Percentiles rank a stretch among this genome's conserved stretches.
These are phyloP conservation scores for Brassica carinata DNA, from an alignment of 345 rosid species.

Conservation along the genomic window DNA sequence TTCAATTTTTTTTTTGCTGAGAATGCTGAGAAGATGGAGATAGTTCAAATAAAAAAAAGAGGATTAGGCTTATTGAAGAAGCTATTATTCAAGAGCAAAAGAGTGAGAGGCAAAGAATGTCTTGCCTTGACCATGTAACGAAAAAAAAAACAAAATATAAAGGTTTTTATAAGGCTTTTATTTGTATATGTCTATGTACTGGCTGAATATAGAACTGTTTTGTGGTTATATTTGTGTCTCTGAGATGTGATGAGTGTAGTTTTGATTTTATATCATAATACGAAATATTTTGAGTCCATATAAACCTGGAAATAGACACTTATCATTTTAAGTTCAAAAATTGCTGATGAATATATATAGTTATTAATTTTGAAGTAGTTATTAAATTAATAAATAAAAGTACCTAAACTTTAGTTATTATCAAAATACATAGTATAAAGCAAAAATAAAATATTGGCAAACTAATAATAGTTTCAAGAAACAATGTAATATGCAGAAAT, in stretches of 20 bases:
- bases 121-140: conserved; percentile 41
- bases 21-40: conserved; percentile 26
- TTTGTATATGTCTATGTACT: conserved; percentile 2
- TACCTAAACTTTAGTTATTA: no score
- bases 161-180: conserved; percentile 5
- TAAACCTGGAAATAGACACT: neutral
- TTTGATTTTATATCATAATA: conserved; percentile 12
- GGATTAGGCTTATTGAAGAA: conserved; percentile 63
- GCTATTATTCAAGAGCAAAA: conserved; percentile 69
- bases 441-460: no score
- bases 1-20: no score
- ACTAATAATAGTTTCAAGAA: no score
- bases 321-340: neutral
- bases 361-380: no score
- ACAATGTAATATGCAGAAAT: no score
- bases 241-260: conserved; percentile 18
- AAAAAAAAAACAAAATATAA: neutral
- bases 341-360: no score
- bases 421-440: no score
- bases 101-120: conserved; percentile 55
- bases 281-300: neutral
- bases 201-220: conserved; percentile 8
- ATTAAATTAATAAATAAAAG: no score
- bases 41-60: conserved; percentile 55
- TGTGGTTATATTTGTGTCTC: conserved; percentile 24